Percentiles rank a stretch among this genome's conserved stretches.
phyloP scores from a whole-genome alignment of 495 filamentous ascomycete species.

The Xylaria acuta region DNA sequence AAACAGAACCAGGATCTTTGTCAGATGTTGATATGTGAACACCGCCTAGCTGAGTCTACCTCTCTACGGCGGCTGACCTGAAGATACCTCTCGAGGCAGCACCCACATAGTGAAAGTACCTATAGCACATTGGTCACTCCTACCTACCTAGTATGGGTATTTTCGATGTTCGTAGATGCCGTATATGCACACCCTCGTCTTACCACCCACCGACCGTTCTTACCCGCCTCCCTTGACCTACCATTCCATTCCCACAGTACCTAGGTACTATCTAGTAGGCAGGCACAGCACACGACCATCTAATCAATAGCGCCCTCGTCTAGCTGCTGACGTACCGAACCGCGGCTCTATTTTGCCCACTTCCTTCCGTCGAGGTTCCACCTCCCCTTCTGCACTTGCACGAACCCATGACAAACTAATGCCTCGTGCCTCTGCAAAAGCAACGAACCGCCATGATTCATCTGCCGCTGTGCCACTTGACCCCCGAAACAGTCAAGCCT shows the following conservation, averaged over 20 bases:
- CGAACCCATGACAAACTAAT: slow-evolving; percentile 23
- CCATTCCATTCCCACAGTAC: background rate
- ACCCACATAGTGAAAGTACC: too few relatives aligned
- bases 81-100: too few relatives aligned
- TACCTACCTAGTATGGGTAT: background rate
- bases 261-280: background rate
- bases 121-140: background rate
- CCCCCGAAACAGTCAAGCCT: slow-evolving; percentile 13
- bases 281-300: background rate
- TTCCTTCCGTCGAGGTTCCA: background rate
- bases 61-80: too few relatives aligned
- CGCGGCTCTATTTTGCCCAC: slow-evolving; percentile 1
- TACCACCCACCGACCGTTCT: background rate
- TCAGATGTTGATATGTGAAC: background rate
- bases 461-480: slow-evolving; percentile 15
- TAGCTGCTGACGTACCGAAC: background rate
- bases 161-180: background rate
- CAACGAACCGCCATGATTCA: slow-evolving; percentile 9
- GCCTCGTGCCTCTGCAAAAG: slow-evolving; percentile 24
- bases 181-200: slow-evolving; percentile 6
- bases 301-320: slow-evolving; percentile 5
- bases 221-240: background rate
- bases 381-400: slow-evolving; percentile 7
- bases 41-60: background rate
- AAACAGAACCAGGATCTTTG: background rate